Evolutionary conservation across 2,329 filamentous ascomycete genomes (phyloP).

Genomic region (Nothophoma quercina): DNA sequence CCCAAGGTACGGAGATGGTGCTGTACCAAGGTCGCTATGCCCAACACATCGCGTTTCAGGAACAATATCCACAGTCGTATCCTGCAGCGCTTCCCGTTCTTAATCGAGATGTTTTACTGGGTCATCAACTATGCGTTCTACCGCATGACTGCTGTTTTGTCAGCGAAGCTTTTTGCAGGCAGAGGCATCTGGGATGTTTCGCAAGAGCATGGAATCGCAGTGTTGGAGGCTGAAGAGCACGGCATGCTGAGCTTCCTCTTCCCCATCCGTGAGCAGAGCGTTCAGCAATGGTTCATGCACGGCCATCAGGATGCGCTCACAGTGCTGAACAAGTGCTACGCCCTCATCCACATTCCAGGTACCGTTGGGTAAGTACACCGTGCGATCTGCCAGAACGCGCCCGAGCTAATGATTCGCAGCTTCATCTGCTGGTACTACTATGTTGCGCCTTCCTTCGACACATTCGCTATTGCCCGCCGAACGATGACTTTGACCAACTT

Average conservation of each 20-base stretch:
- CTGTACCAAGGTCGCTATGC: conserved; percentile 61
- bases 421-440: conserved; percentile 72
- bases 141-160: conserved; percentile 63
- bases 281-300: conserved; percentile 66
- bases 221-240: conserved; percentile 64
- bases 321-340: conserved; percentile 65
- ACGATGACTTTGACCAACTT: conserved; percentile 62
- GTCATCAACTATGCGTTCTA: conserved; percentile 71
- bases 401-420: conserved; percentile 42
- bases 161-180: conserved; percentile 61
- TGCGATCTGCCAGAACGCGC: conserved; percentile 22
- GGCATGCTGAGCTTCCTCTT: conserved; percentile 61
- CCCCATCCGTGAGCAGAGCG: conserved; percentile 59
- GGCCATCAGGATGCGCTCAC: conserved; percentile 62
- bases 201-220: conserved; percentile 62
- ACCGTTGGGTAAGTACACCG: conserved; percentile 60
- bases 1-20: conserved; percentile 61
- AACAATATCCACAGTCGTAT: conserved; percentile 68
- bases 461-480: conserved; percentile 54
- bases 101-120: conserved; percentile 80
- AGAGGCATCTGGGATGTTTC: conserved; percentile 64
- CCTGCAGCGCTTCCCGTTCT: conserved; percentile 72
- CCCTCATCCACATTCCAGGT: conserved; percentile 67
- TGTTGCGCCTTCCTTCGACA: conserved; percentile 59
- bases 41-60: conserved; percentile 68